Percentiles rank a stretch among this genome's conserved stretches.
phyloP scores from a whole-genome alignment of 108 stramenopile species.

The Nitzschia palea region DNA sequence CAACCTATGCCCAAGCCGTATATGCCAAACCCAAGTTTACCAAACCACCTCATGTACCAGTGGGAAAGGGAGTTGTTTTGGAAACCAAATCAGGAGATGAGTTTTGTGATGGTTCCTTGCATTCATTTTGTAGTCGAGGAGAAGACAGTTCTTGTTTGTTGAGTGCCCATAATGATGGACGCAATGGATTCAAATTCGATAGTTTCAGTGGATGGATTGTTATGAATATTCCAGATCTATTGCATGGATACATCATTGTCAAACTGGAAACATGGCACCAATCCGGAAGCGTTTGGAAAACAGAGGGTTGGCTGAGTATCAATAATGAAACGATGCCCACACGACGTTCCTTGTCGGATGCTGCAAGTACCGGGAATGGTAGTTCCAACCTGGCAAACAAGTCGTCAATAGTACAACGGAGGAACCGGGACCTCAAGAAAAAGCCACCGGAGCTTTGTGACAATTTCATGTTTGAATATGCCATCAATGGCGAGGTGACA shows the following conservation, averaged over 20 bases:
- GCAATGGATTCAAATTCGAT: slow-evolving; percentile 47
- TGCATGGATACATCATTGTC: slow-evolving; percentile 59
- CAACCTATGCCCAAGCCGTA: not conserved
- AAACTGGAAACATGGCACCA: slow-evolving; percentile 46
- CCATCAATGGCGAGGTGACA: slow-evolving; percentile 47
- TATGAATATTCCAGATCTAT: slow-evolving; percentile 44
- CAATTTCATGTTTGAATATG: slow-evolving; percentile 52
- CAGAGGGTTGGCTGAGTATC: slow-evolving; percentile 28
- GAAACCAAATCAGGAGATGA: slow-evolving; percentile 33
- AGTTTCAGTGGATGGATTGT: slow-evolving; percentile 61
- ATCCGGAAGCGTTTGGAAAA: not conserved
- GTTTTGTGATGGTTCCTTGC: slow-evolving; percentile 64
- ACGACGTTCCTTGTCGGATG: too few species aligned
- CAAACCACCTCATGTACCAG: slow-evolving; percentile 15
- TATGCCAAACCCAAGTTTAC: slow-evolving; percentile 25
- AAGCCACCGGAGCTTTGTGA: slow-evolving; percentile 16
- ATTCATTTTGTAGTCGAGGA: slow-evolving; percentile 49
- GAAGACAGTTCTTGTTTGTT: slow-evolving; percentile 44
- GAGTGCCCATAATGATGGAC: slow-evolving; percentile 59
- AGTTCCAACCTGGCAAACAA: too few species aligned
- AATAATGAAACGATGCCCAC: slow-evolving; percentile 34
- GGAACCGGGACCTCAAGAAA: slow-evolving; percentile 14
- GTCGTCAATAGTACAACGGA: too few species aligned
- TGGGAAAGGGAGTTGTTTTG: slow-evolving; percentile 29
- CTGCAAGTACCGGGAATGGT: too few species aligned